Evolutionary conservation across 345 rosid species (phyloP), one percentile per base, ranked within the genome.

Genomic region (Eucalyptus pauciflora): DNA sequence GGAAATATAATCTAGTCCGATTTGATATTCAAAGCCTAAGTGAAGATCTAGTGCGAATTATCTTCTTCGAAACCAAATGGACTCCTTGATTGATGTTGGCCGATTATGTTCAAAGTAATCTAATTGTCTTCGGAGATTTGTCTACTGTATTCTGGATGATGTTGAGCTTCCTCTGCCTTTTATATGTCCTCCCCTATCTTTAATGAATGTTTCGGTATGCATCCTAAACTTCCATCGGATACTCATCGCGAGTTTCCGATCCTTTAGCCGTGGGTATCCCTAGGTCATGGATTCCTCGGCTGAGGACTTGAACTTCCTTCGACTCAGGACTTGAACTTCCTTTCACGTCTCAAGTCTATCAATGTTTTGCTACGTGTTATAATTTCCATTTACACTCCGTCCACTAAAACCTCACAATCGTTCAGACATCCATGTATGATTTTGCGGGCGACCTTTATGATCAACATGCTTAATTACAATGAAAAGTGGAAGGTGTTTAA

Each of bases 201-300:
- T 22, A 56, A 8, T 56, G 60, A 56, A 56, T 22, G 1, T 56
- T 56, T 56, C 3, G 13, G 29, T 56, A 22, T 56, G 62, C 4
- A 71, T 71, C 43, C 46, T 71, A 37, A 9, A 18, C 81, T 37
- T 5, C 46, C 80, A 16, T 71, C 13, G 27, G 62, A 22, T 22
- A 2, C 60, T 56, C 60, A 22, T 54, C 25, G 12, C 45, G 0
- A 0, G 24, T 3, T 0, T 33, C 81, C 20, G 7, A 71, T 71
- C 46, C 43, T 64, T 64, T 31, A 64, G 76, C 45, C 22, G 5
- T 69, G 80, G 8, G 8, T 69, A 8, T 69, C 45, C 2, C 80
- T n/a, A n/a, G n/a, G n/a, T n/a, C n/a, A n/a, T n/a, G n/a, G n/a
- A n/a, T n/a, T n/a, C n/a, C n/a, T n/a, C n/a, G n/a, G n/a, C n/a